Conservation (phyloP, 495 filamentous ascomycete species). For the Penicillium coffeae region DNA sequence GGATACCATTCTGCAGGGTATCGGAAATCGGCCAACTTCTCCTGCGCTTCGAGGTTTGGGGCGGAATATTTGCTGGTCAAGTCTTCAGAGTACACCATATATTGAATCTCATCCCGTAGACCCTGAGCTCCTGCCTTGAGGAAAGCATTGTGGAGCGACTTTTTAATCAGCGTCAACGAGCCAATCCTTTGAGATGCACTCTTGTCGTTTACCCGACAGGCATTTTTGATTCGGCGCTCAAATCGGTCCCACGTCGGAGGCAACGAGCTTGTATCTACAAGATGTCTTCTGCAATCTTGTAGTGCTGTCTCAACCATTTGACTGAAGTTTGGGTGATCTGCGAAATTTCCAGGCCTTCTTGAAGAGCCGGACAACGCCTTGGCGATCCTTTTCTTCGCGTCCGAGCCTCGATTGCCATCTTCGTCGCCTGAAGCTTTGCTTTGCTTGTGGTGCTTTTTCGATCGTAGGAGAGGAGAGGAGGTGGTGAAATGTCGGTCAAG, state of each 20-base stretch:
- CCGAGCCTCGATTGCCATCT: background rate
- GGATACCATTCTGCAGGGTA: slow-evolving; percentile 92
- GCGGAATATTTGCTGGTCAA: slow-evolving; percentile 40
- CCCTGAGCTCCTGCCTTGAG: slow-evolving; percentile 42
- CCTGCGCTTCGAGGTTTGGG: slow-evolving; percentile 54
- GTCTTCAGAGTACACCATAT: slow-evolving; percentile 53
- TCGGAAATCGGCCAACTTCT: slow-evolving; percentile 69
- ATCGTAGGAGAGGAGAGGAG: slow-evolving; percentile 23
- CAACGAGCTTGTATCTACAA: slow-evolving; percentile 9
- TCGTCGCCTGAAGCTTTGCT: background rate
- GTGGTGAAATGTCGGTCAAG: slow-evolving; percentile 32
- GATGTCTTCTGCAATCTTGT: slow-evolving; percentile 17
- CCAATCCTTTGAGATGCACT: slow-evolving; percentile 10
- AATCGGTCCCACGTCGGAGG: slow-evolving; percentile 29
- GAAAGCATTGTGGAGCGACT: slow-evolving; percentile 53
- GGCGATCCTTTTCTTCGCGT: background rate
- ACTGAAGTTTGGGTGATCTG: slow-evolving; percentile 25
- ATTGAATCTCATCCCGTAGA: slow-evolving; percentile 55
- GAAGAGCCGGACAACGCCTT: background rate
- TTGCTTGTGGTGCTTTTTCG: slow-evolving; percentile 13
- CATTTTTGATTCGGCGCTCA: slow-evolving; percentile 34
- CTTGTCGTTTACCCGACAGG: slow-evolving; percentile 26
- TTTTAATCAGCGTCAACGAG: slow-evolving; percentile 24
- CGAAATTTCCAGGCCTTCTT: slow-evolving; percentile 10
- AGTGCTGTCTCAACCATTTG: slow-evolving; percentile 25